These are phyloP conservation scores for Colletotrichum sp. DNA, from an alignment of 2,329 filamentous ascomycete genomes.

Conservation along the genomic window DNA sequence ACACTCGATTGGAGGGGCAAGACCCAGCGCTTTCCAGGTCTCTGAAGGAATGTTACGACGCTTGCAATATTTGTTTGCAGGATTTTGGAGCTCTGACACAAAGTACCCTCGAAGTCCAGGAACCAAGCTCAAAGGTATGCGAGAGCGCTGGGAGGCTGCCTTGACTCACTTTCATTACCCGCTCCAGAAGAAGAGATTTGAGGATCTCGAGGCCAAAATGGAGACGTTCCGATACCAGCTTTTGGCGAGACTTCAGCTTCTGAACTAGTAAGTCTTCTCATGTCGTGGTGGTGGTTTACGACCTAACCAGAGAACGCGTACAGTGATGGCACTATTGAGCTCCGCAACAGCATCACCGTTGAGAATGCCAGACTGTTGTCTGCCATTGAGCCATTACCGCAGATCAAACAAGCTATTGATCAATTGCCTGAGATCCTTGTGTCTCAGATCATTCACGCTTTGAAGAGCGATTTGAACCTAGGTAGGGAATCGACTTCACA, in stretches of 20 bases:
- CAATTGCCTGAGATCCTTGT: too few species aligned
- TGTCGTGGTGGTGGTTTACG: not conserved
- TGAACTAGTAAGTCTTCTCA: not conserved
- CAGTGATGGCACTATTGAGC: not conserved
- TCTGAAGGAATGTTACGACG: not conserved
- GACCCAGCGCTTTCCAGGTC: not conserved
- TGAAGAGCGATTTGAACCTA: too few species aligned
- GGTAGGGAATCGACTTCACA: too few species aligned
- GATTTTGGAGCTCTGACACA: not conserved
- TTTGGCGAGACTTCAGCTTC: not conserved
- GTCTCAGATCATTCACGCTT: too few species aligned
- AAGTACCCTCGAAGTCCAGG: not conserved
- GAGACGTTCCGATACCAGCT: not conserved
- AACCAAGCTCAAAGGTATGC: not conserved
- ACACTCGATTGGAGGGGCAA: not conserved
- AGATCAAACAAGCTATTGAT: too few species aligned
- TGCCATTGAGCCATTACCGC: too few species aligned
- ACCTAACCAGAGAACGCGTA: rapidly evolving
- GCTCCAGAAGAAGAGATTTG: not conserved
- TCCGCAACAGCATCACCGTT: not conserved
- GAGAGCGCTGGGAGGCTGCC: not conserved
- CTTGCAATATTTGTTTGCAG: not conserved
- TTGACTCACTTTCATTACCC: not conserved
- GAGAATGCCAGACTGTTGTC: too few species aligned
- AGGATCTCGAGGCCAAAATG: rapidly evolving